Base-by-base conservation (phyloP, 352 stramenopile species). In the Hyaloperonospora brassicae region DNA sequence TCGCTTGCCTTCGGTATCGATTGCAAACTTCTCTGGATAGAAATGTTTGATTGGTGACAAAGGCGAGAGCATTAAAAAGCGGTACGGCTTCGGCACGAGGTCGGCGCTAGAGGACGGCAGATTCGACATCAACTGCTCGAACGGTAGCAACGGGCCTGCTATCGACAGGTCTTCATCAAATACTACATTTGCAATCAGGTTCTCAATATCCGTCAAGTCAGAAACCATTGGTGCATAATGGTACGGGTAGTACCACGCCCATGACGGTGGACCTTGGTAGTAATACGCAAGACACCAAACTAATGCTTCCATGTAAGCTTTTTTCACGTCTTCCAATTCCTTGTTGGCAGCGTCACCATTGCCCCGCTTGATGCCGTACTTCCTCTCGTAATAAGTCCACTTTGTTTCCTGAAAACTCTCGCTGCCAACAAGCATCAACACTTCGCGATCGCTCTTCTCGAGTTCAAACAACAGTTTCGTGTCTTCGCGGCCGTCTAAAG, bases 231-330 rank as follows among this genome's bases (percentile, higher is more conserved):
- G 97, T 8, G 96, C 93, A 64, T 99, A 99, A 71, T 99, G 97
- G 65, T 98, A 99, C 3, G 97, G 96, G 64, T 97, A 99, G 63
- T 97, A 99, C 96, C 96, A 99, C 24, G 89, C 92, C 97, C 97
- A 99, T 5, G 88, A 98, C 46, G 85, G 82, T 51, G 93, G 95
- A 1, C 97, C 97, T 62, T 91, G 80, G 50, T 88, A 93, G 47
- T 94, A 94, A 56, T 94, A 94, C 39, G 73, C 61, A 8, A 91
- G 55, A 57, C 68, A 81, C 84, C 84, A 94, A 14, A 87, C 70
- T 13, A 94, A 62, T 6, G 78, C 79, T 50, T 94, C 84, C 49
- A 94, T 68, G 55, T 92, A 94, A 10, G 73, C 61, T 45, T 74
- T 81, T 53, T 89, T 89, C 22, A 94, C 64, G 44, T 81, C 48